Conservation (phyloP, 2,329 filamentous ascomycete genomes). For the Septoria linicola region DNA sequence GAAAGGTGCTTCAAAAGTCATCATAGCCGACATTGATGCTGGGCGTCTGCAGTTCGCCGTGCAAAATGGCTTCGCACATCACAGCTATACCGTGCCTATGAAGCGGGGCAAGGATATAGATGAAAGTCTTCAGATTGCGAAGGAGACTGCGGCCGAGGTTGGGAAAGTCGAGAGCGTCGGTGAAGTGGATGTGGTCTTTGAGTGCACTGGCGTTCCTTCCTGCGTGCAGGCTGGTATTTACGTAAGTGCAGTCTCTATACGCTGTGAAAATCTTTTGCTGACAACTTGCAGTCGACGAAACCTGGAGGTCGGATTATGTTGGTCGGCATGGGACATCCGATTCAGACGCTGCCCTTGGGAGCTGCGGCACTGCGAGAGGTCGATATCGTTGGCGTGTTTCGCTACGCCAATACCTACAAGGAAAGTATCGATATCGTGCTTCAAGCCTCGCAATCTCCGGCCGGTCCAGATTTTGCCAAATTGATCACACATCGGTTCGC, state of each 20-base stretch:
- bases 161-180: conserved; percentile 43
- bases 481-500: conserved; percentile 73
- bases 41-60: conserved; percentile 57
- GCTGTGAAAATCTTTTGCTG: no score
- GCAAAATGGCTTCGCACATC: conserved; percentile 50
- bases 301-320: conserved; percentile 72
- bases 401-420: conserved; percentile 73
- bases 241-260: no score
- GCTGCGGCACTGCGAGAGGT: conserved; percentile 72
- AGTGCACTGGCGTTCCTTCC: conserved; percentile 73
- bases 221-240: conserved; percentile 76
- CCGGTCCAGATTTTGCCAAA: conserved; percentile 64
- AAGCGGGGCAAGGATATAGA: conserved; percentile 52
- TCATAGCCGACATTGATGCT: conserved; percentile 62
- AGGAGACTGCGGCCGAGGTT: conserved; percentile 50
- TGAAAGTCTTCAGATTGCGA: conserved; percentile 52
- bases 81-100: conserved; percentile 48
- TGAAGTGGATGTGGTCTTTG: conserved; percentile 69
- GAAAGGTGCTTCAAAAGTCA: conserved; percentile 54
- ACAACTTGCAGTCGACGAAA: conserved; percentile 61
- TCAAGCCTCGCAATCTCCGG: conserved; percentile 44
- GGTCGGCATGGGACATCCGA: conserved; percentile 76
- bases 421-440: conserved; percentile 63
- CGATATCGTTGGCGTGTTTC: conserved; percentile 74
- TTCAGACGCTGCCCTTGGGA: conserved; percentile 71